Evolutionary conservation across 2,329 filamentous ascomycete genomes (phyloP).

Genomic region (Colletotrichum viniferum): DNA sequence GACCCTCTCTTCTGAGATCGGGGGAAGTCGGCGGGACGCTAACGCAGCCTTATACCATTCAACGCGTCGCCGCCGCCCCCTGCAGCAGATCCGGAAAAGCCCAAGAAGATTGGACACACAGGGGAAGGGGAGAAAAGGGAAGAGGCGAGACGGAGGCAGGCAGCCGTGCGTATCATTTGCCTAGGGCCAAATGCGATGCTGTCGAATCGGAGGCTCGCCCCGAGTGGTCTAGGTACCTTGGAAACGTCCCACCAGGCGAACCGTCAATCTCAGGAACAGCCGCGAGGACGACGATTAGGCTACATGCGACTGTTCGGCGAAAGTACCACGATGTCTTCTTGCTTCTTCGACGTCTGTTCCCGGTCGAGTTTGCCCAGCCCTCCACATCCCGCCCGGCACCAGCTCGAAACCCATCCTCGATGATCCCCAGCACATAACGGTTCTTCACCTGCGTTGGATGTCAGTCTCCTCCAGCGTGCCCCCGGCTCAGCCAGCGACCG

Average conservation of each 20-base stretch:
- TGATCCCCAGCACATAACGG: background rate
- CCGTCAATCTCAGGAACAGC: background rate
- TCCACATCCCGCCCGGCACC: background rate
- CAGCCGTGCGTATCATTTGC: background rate
- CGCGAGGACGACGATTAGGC: background rate
- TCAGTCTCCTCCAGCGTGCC: background rate
- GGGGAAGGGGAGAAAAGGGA: background rate
- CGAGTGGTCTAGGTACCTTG: background rate
- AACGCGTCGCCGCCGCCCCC: background rate
- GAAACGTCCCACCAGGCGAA: slow-evolving; percentile 2
- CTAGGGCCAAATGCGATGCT: background rate
- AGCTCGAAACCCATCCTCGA: background rate
- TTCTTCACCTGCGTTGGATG: background rate
- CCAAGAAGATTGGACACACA: background rate
- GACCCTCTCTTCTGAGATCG: background rate
- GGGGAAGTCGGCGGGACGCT: background rate
- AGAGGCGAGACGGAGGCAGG: background rate
- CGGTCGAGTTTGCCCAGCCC: background rate
- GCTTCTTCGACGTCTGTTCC: background rate
- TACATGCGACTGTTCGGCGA: background rate
- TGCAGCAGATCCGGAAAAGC: background rate
- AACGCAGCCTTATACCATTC: slow-evolving; percentile 8
- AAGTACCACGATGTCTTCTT: background rate
- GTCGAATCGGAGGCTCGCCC: background rate
- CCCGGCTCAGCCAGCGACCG: background rate